A percentile compares a stretch with the other conserved stretches of the same genome.
phyloP scores from a whole-genome alignment of 2,329 filamentous ascomycete species.

The Monosporascus sp. region DNA sequence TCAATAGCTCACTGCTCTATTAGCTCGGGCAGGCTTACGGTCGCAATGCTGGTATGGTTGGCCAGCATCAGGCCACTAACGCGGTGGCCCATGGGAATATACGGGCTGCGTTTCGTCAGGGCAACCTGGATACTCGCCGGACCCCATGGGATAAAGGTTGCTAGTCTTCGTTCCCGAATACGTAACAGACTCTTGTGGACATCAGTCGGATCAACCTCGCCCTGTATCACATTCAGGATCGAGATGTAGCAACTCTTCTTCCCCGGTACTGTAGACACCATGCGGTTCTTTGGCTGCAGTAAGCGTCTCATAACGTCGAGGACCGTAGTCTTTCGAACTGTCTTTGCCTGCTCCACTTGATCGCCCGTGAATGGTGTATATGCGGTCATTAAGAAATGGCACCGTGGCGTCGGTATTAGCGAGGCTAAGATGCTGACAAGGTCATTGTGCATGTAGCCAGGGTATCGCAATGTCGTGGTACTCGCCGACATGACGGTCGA shows the following conservation, averaged over 20 bases:
- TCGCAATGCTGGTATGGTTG: constrained; percentile 96
- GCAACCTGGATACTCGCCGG: constrained; percentile 97
- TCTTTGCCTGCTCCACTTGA: constrained; percentile 94
- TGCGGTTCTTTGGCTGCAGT: constrained; percentile 96
- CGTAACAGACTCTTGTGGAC: constrained; percentile 96
- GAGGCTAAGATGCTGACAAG: constrained; percentile 95
- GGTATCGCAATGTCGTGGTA: constrained; percentile 93
- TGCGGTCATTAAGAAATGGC: constrained; percentile 97
- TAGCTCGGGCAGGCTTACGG: constrained; percentile 42
- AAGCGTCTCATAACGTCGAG: constrained; percentile 95
- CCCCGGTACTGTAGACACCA: constrained; percentile 92
- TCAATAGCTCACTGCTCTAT: no score
- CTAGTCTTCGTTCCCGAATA: constrained; percentile 88
- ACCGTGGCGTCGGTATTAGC: constrained; percentile 90
- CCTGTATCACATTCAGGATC: constrained; percentile 97
- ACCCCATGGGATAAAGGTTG: constrained; percentile 97
- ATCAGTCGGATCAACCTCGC: constrained; percentile 95
- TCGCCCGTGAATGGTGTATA: constrained; percentile 98
- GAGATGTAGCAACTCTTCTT: constrained; percentile 99
- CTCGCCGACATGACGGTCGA: constrained; percentile 98
- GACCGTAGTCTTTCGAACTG: constrained; percentile 95
- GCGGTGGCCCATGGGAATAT: constrained; percentile 87
- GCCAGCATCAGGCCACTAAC: constrained; percentile 97
- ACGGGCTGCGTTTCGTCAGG: constrained; percentile 92
- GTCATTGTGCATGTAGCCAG: constrained; percentile 99